Evolutionary conservation across 352 stramenopile species (phyloP).

Genomic region (Pythium sp.): DNA sequence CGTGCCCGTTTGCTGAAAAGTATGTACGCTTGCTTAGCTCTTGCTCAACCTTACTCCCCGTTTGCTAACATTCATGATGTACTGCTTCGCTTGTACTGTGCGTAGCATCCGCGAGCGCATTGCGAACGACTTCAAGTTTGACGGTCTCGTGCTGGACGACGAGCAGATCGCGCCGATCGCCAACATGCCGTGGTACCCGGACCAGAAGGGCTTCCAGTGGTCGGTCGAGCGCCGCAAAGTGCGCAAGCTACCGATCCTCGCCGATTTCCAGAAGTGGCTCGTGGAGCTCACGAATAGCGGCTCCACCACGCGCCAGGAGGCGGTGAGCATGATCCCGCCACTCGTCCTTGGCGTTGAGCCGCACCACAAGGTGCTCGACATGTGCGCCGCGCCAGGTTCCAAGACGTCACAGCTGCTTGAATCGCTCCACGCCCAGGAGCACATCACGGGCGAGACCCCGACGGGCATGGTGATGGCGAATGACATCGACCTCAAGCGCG

Average conservation of each 20-base stretch:
- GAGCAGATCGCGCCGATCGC: constrained; percentile 80
- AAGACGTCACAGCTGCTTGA: constrained; percentile 99
- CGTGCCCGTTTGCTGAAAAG: constrained; percentile 79
- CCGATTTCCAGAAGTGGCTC: constrained; percentile 96
- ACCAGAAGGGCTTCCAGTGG: constrained; percentile 89
- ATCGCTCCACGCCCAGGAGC: constrained; percentile 84
- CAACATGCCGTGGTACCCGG: constrained; percentile 88
- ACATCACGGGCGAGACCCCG: constrained; percentile 69
- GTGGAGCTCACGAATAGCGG: constrained; percentile 92
- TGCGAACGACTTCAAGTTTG: constrained; percentile 82
- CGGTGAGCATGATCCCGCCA: constrained; percentile 98
- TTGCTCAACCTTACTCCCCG: not conserved
- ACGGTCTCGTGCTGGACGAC: constrained; percentile 74
- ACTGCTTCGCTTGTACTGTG: constrained; percentile 3
- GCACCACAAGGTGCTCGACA: constrained; percentile 94
- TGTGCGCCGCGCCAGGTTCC: constrained; percentile 97
- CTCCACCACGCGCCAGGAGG: constrained; percentile 97
- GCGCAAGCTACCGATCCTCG: constrained; percentile 89
- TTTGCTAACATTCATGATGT: not conserved
- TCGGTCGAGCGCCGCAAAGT: constrained; percentile 87
- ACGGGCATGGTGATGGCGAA: constrained; percentile 95
- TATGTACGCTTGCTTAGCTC: constrained; percentile 25
- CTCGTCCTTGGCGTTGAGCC: constrained; percentile 94
- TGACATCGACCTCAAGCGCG: constrained; percentile 95
- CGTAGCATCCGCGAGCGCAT: constrained; percentile 84